phyloP scores from a whole-genome alignment of 2,329 filamentous ascomycete species.

The Cytospora paraplurivora region DNA sequence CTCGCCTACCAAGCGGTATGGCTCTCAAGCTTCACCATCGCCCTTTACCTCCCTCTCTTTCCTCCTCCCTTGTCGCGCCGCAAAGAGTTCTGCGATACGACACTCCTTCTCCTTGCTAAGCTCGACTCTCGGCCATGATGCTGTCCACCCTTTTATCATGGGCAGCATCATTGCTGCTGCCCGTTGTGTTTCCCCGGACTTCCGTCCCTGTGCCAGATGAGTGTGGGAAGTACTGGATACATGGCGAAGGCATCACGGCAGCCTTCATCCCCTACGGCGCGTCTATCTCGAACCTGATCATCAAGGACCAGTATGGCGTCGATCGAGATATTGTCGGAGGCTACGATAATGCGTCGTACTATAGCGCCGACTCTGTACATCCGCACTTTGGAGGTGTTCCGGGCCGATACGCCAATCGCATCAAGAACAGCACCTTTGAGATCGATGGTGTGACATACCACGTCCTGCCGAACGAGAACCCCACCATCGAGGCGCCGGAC shows the following conservation, averaged over 20 bases:
- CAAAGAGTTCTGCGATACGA: slow-evolving; percentile 3
- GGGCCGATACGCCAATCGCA: slow-evolving; percentile 79
- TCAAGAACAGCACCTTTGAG: slow-evolving; percentile 73
- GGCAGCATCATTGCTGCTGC: slow-evolving; percentile 38
- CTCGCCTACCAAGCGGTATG: not conserved
- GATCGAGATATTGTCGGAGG: slow-evolving; percentile 72
- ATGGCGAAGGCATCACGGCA: slow-evolving; percentile 65
- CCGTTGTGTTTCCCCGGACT: slow-evolving; percentile 36
- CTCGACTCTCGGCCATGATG: slow-evolving; percentile 22
- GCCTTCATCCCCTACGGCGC: slow-evolving; percentile 76
- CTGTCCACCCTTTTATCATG: slow-evolving; percentile 13
- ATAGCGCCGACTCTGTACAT: slow-evolving; percentile 64
- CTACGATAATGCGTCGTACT: slow-evolving; percentile 76
- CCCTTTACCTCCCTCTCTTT: slow-evolving; percentile 3
- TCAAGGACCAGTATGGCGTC: slow-evolving; percentile 69
- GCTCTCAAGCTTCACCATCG: slow-evolving; percentile 1
- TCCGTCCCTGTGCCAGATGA: slow-evolving; percentile 48
- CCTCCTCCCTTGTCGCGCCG: not conserved
- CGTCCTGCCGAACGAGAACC: slow-evolving; percentile 65
- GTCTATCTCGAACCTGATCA: slow-evolving; percentile 69
- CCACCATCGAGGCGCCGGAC: slow-evolving; percentile 49
- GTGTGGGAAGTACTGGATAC: slow-evolving; percentile 72
- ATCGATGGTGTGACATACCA: slow-evolving; percentile 65
- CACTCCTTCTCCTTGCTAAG: not conserved
- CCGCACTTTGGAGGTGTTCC: slow-evolving; percentile 73